Percentiles rank a stretch among this genome's conserved stretches.
Conservation (phyloP, 2,329 filamentous ascomycete species). For the Dactylonectria macrodidyma region DNA sequence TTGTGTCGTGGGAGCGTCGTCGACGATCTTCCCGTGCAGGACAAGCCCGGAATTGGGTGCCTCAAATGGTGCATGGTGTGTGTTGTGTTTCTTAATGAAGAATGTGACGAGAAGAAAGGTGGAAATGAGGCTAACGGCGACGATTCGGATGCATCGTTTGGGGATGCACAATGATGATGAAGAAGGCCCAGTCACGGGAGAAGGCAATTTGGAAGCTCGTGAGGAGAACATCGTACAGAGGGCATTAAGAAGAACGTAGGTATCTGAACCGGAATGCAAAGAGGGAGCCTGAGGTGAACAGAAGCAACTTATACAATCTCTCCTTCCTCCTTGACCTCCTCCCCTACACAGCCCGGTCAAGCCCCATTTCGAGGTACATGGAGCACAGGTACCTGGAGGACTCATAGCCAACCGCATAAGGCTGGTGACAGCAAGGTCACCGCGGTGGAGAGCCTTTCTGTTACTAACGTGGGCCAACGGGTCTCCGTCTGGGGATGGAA, state of each 20-base stretch:
- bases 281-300: not conserved
- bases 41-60: not conserved
- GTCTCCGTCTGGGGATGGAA: not conserved
- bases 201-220: not conserved
- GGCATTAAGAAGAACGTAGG: not conserved
- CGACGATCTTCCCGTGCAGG: not conserved
- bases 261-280: not conserved
- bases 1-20: not conserved
- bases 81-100: not conserved
- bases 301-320: not conserved
- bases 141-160: not conserved
- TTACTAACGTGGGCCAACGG: not conserved
- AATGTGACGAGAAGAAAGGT: not conserved
- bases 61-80: constrained; percentile 4
- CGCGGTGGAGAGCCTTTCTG: not conserved
- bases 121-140: not conserved
- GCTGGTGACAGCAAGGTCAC: not conserved
- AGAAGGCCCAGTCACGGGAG: not conserved
- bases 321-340: too few relatives aligned
- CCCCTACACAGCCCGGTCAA: not conserved
- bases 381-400: not conserved
- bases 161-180: not conserved
- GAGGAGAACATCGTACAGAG: not conserved
- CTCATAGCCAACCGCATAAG: not conserved
- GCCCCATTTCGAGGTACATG: not conserved